phyloP scores from a whole-genome alignment of 2,329 filamentous ascomycete genomes.

The Pestalotiopsis sp. region DNA sequence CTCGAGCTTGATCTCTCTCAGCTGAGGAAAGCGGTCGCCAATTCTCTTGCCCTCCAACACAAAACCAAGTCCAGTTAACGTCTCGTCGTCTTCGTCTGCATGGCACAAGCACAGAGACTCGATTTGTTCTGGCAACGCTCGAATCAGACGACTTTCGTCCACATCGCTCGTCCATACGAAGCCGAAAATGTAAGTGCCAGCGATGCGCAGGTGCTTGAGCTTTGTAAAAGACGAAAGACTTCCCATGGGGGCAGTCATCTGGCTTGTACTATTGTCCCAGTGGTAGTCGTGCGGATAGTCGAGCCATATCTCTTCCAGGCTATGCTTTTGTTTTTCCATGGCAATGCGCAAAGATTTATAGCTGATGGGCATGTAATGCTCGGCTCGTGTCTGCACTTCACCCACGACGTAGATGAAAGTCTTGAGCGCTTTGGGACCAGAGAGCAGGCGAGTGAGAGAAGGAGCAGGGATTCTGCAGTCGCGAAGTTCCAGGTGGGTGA shows the following conservation, averaged over 20 bases:
- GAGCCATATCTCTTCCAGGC: conserved; percentile 15
- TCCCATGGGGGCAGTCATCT: conserved; percentile 13
- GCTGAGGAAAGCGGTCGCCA: neutral
- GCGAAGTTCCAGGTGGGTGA: conserved; percentile 14
- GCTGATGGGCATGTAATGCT: conserved; percentile 15
- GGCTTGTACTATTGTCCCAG: conserved; percentile 10
- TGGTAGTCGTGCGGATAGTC: conserved; percentile 17
- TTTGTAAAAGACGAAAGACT: conserved; percentile 11
- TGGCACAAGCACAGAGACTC: conserved; percentile 10
- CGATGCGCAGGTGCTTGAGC: conserved; percentile 16
- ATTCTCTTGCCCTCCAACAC: conserved; percentile 8
- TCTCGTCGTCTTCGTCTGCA: conserved; percentile 17
- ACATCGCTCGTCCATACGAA: conserved; percentile 13
- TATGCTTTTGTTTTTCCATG: conserved; percentile 14
- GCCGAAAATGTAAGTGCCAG: conserved; percentile 16
- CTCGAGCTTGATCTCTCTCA: conserved; percentile 11
- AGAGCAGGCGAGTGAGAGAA: conserved; percentile 4
- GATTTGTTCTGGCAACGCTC: conserved; percentile 14
- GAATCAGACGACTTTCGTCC: conserved; percentile 10
- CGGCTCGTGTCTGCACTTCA: conserved; percentile 14
- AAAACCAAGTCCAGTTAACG: conserved; percentile 3
- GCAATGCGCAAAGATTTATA: conserved; percentile 8
- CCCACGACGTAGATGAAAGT: conserved; percentile 16
- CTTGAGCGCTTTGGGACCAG: conserved; percentile 10
- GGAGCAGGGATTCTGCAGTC: conserved; percentile 14